Conservation (phyloP, 345 rosid species). For the Populus ilicifolia region DNA sequence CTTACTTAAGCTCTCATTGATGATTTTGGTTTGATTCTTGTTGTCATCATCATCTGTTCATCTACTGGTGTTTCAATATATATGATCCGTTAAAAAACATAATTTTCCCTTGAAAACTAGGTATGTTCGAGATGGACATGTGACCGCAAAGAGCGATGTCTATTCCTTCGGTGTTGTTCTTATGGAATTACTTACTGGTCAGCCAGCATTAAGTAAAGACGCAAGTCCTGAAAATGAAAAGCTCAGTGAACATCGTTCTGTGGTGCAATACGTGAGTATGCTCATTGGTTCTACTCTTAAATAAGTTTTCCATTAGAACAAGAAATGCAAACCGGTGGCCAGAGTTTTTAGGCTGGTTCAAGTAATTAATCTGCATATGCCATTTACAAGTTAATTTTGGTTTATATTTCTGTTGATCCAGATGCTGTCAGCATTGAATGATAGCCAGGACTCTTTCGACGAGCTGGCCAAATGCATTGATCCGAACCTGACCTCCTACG, state of each 20-base stretch:
- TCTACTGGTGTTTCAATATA: too few relatives aligned
- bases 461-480: slow-evolving; percentile 16
- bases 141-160: slow-evolving; percentile 30
- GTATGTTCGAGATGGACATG: slow-evolving; percentile 29
- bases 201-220: slow-evolving; percentile 28
- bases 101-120: slow-evolving; percentile 3
- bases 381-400: not conserved
- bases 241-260: slow-evolving; percentile 20
- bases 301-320: too few relatives aligned
- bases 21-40: not conserved
- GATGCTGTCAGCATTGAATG: slow-evolving; percentile 25
- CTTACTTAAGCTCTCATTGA: not conserved
- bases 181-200: slow-evolving; percentile 35
- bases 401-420: not conserved
- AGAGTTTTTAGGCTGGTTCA: too few relatives aligned
- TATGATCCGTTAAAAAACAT: not conserved
- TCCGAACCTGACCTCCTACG: slow-evolving; percentile 21
- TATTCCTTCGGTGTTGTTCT: slow-evolving; percentile 35
- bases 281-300: not conserved
- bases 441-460: slow-evolving; percentile 3
- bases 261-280: slow-evolving; percentile 26
- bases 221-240: slow-evolving; percentile 12
- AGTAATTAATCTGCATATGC: not conserved
- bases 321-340: too few relatives aligned
- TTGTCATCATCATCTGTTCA: not conserved